Conservation (phyloP, 2,329 filamentous ascomycete genomes). For the Beauveria pseudobassiana region DNA sequence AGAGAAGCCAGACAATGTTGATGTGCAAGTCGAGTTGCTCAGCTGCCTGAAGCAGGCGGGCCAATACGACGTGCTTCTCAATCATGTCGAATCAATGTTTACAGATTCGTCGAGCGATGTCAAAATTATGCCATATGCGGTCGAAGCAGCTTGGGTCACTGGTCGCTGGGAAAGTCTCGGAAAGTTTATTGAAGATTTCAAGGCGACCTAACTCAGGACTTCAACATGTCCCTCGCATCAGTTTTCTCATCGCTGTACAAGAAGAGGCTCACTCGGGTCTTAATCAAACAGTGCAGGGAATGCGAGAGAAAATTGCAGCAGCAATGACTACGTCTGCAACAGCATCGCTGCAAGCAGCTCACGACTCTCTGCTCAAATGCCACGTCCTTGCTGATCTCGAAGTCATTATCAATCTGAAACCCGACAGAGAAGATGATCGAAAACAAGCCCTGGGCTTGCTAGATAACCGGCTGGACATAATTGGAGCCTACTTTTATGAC, state of each 20-base stretch:
- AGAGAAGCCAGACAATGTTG: slow-evolving; percentile 66
- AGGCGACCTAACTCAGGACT: slow-evolving; percentile 49
- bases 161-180: slow-evolving; percentile 71
- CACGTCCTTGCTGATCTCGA: slow-evolving; percentile 87
- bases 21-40: slow-evolving; percentile 75
- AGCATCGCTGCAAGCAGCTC: slow-evolving; percentile 72
- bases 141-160: slow-evolving; percentile 89
- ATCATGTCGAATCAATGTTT: slow-evolving; percentile 74
- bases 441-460: slow-evolving; percentile 34
- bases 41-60: slow-evolving; percentile 92
- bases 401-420: slow-evolving; percentile 51
- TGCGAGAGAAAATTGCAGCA: slow-evolving; percentile 64
- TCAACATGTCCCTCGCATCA: slow-evolving; percentile 71
- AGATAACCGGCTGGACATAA: slow-evolving; percentile 71
- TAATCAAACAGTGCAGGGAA: slow-evolving; percentile 45
- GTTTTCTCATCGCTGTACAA: slow-evolving; percentile 52
- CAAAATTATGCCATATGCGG: slow-evolving; percentile 70
- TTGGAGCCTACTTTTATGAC: slow-evolving; percentile 83
- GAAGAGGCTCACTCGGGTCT: slow-evolving; percentile 46
- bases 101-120: slow-evolving; percentile 43
- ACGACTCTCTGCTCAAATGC: slow-evolving; percentile 76
- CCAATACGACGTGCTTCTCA: slow-evolving; percentile 82
- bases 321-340: slow-evolving; percentile 71
- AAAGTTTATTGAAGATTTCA: slow-evolving; percentile 54
- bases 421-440: slow-evolving; percentile 33